A percentile compares a stretch with the other conserved stretches of the same genome.
These are phyloP conservation scores for Gentiana dahurica DNA, from an alignment of 257 asterid genomes.

Conservation along the genomic window DNA sequence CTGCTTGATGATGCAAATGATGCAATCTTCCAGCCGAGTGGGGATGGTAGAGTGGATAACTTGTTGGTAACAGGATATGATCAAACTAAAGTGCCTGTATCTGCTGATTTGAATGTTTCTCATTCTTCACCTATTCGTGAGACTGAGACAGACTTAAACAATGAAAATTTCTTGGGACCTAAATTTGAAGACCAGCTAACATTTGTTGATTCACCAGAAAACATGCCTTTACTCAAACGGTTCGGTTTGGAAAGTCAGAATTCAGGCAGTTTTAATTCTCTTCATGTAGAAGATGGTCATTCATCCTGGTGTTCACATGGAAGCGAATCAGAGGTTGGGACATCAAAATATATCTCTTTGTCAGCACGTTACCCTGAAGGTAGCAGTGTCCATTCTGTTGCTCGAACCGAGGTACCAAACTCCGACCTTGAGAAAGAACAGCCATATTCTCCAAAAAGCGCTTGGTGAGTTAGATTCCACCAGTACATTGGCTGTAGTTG, in stretches of 20 bases:
- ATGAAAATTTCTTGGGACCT: constrained; percentile 13
- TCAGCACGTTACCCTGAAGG: constrained; percentile 15
- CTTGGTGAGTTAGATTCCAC: constrained; percentile 13
- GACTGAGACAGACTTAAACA: constrained; percentile 13
- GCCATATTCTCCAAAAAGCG: constrained; percentile 12
- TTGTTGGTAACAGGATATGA: constrained; percentile 9
- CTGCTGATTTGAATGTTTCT: constrained; percentile 10
- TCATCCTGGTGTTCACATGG: constrained; percentile 9
- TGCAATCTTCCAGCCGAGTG: constrained; percentile 10
- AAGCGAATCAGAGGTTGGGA: not conserved
- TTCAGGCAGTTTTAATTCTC: constrained; percentile 8
- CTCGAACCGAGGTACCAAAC: constrained; percentile 16
- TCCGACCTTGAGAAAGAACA: constrained; percentile 19
- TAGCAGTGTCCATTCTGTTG: constrained; percentile 20
- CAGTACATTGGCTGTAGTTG: constrained; percentile 15
- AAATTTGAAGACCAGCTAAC: constrained; percentile 19
- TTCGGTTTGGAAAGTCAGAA: constrained; percentile 13
- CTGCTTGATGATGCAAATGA: constrained; percentile 17
- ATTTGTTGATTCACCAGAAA: constrained; percentile 12
- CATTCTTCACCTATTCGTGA: constrained; percentile 19
- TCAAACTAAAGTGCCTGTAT: constrained; percentile 6
- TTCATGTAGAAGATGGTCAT: not conserved
- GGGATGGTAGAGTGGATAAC: constrained; percentile 11
- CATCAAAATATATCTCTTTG: constrained; percentile 9
- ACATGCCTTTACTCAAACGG: not conserved